Evolutionary conservation across 768 basidiomycete species (phyloP).

Genomic region (Auriscalpium vulgare): DNA sequence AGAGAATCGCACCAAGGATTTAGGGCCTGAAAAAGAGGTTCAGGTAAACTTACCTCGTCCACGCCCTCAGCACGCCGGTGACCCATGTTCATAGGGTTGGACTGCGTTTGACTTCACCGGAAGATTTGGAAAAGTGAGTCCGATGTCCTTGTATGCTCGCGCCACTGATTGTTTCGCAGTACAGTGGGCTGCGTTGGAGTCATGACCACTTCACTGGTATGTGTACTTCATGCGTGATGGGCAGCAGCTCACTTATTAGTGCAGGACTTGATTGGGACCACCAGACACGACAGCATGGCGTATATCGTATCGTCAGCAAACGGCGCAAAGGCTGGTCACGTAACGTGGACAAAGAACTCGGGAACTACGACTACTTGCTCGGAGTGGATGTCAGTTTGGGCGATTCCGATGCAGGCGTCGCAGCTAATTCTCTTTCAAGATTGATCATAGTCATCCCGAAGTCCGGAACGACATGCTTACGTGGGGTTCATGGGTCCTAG

Average conservation of each 20-base stretch:
- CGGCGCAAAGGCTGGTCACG: slow-evolving; percentile 76
- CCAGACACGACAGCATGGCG: slow-evolving; percentile 45
- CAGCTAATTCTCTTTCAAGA: slow-evolving; percentile 33
- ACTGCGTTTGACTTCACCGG: slow-evolving; percentile 83
- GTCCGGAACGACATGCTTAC: slow-evolving; percentile 64
- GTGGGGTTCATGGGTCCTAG: slow-evolving; percentile 78
- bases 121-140: slow-evolving; percentile 54
- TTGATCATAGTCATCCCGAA: slow-evolving; percentile 77
- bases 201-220: slow-evolving; percentile 74
- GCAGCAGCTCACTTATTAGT: not conserved
- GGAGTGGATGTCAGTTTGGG: slow-evolving; percentile 52
- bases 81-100: slow-evolving; percentile 50
- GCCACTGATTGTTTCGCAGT: not conserved
- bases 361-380: slow-evolving; percentile 81
- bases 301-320: slow-evolving; percentile 65
- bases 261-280: slow-evolving; percentile 84
- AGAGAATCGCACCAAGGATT: slow-evolving; percentile 53
- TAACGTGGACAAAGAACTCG: slow-evolving; percentile 75
- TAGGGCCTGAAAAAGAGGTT: slow-evolving; percentile 55
- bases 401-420: not conserved
- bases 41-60: slow-evolving; percentile 36
- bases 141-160: too few relatives aligned
- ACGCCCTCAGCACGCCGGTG: not conserved
- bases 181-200: slow-evolving; percentile 60
- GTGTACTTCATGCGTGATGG: slow-evolving; percentile 3